Base-by-base conservation (phyloP, 179 eudicot genomes). In the Spergularia azorica region DNA sequence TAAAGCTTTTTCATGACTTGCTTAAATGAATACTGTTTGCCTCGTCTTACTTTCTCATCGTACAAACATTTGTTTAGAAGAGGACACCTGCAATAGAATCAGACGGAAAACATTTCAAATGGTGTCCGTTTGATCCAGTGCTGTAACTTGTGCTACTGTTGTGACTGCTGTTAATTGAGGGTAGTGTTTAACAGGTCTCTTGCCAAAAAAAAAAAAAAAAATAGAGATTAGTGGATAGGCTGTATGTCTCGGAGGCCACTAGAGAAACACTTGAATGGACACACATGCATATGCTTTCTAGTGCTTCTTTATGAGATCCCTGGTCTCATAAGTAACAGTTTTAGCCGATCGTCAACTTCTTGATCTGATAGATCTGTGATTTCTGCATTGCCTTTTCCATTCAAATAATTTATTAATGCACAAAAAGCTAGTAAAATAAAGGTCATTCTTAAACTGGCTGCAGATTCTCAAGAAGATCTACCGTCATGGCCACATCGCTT, bases 381-480 rank as follows among this genome's bases (percentile, higher is more conserved):
- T 52, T 3, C 56, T 51, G 14, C 56, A 57, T 1, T 26, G 26
- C 0, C 17, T 26, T 38, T 58, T 57, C 63, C 55, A n/a, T 59
- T 51, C 15, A 20, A 63, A 56, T 72, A 43, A 17, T 39, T 32
- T 3, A 46, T 41, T 26, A 26, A 0, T 26, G 32, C 32, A 26
- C 32, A 26, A 17, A 20, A 73, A 56, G 38, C 14, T 36, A 8
- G 21, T 50, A 7, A 10, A 38, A 32, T 72, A 57, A 81, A 62
- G 18, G 12, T 12, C 13, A 39, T 9, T 65, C 13, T 57, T 50
- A 8, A 41, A 9, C 57, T 82, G 54, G 50, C 54, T 7, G 75
- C 88, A 95, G 98, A 95, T 95, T 76, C 89, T 95, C 65, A 88
- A 89, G 83, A 90, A 86, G 89, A 87, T 91, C 9, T 91, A 92